Evolutionary conservation across 495 filamentous ascomycete genomes (phyloP).

Genomic region (Mycothermus thermophilus): DNA sequence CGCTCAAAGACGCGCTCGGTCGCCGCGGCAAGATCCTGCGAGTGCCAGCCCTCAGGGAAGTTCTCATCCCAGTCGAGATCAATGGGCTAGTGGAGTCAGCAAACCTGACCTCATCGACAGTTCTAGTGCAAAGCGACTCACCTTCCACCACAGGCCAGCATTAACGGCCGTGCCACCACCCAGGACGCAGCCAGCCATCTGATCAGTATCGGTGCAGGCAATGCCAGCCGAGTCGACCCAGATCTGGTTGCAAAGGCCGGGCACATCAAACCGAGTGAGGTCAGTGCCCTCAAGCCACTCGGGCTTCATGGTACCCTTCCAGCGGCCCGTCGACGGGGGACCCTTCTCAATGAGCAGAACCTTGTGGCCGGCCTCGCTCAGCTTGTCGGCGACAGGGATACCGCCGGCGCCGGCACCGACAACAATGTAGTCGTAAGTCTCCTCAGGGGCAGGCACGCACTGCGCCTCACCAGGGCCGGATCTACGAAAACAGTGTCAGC

Average conservation of each 20-base stretch:
- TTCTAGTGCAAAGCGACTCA: slow-evolving; percentile 5
- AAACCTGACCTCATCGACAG: neutral
- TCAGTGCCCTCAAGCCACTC: slow-evolving; percentile 49
- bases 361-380: slow-evolving; percentile 45
- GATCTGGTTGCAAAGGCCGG: slow-evolving; percentile 57
- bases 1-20: slow-evolving; percentile 48
- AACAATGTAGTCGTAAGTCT: slow-evolving; percentile 52
- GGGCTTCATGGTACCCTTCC: slow-evolving; percentile 44
- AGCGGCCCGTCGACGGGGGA: slow-evolving; percentile 43
- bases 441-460: slow-evolving; percentile 29
- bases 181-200: slow-evolving; percentile 63
- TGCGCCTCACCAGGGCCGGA: neutral
- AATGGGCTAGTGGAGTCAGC: slow-evolving; percentile 15
- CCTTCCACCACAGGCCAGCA: slow-evolving; percentile 44
- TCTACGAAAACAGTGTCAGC: slow-evolving; percentile 3
- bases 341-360: slow-evolving; percentile 54
- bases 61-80: slow-evolving; percentile 55
- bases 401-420: slow-evolving; percentile 51
- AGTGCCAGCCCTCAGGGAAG: slow-evolving; percentile 63
- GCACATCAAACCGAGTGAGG: slow-evolving; percentile 62
- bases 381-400: slow-evolving; percentile 48
- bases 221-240: slow-evolving; percentile 47
- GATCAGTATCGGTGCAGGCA: slow-evolving; percentile 52
- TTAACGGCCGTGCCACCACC: slow-evolving; percentile 64
- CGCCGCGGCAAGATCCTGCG: slow-evolving; percentile 43